Conservation (phyloP, 108 stramenopile genomes). For the Stephanodiscus triporus region DNA sequence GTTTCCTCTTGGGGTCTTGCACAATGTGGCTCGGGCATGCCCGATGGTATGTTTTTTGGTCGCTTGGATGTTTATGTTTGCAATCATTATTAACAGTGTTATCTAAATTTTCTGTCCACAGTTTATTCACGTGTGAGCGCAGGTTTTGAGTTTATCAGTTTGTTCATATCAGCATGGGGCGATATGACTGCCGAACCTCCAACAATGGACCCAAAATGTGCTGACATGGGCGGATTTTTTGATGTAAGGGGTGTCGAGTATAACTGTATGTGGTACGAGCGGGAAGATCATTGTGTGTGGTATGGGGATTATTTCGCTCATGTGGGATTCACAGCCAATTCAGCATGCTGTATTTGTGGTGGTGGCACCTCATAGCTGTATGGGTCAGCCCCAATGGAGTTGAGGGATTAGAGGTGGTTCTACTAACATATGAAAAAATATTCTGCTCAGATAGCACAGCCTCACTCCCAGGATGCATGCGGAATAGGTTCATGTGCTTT, state of each 20-base stretch:
- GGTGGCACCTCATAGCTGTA: too few relatives aligned
- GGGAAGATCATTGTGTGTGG: background rate
- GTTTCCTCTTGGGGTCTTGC: constrained; percentile 4
- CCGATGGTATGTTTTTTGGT: constrained; percentile 9
- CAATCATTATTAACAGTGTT: background rate
- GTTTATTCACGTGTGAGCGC: constrained; percentile 9
- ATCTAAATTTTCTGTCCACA: background rate
- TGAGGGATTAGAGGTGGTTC: too few relatives aligned
- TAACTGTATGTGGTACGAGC: constrained; percentile 5
- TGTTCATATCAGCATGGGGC: too few relatives aligned
- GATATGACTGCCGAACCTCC: too few relatives aligned
- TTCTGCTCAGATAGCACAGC: too few relatives aligned
- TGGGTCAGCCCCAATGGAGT: too few relatives aligned
- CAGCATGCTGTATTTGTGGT: constrained; percentile 7
- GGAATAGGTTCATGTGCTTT: too few relatives aligned
- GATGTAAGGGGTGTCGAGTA: background rate
- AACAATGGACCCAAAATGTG: background rate
- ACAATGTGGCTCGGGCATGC: constrained; percentile 4
- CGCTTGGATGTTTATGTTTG: background rate
- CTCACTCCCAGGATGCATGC: too few relatives aligned
- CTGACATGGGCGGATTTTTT: background rate
- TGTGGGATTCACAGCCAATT: background rate
- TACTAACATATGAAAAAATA: too few relatives aligned
- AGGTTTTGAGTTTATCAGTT: background rate
- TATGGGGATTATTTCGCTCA: background rate